Conservation (phyloP, 768 basidiomycete genomes). For the Phaeolepiota aurea region DNA sequence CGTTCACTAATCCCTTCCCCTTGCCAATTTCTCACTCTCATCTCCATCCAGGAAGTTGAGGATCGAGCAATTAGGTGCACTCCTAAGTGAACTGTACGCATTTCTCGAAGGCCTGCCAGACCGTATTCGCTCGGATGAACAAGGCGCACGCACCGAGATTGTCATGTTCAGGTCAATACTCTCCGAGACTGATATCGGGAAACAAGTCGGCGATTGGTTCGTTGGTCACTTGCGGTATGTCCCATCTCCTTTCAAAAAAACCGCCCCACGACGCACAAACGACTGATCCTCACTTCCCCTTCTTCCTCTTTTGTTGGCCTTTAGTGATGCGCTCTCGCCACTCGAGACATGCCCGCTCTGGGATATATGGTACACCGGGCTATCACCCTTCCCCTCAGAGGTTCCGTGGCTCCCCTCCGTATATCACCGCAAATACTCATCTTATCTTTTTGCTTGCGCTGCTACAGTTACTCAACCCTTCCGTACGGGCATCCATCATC, state of each 20-base stretch:
- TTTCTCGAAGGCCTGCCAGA: slow-evolving; percentile 10
- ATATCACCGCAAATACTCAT: too few relatives aligned
- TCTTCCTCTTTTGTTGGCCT: slow-evolving; percentile 1
- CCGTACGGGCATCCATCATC: slow-evolving; percentile 50
- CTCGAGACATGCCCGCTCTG: slow-evolving; percentile 49
- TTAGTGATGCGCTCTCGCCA: slow-evolving; percentile 32
- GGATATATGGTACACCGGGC: slow-evolving; percentile 70
- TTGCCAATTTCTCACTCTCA: not conserved
- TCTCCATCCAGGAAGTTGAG: slow-evolving; percentile 27
- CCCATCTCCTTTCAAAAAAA: not conserved
- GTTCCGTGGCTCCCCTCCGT: too few relatives aligned
- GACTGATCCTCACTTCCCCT: not conserved
- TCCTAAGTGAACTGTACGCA: slow-evolving; percentile 32
- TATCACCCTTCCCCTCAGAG: slow-evolving; percentile 57
- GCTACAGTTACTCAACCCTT: slow-evolving; percentile 62
- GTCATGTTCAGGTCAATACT: slow-evolving; percentile 11
- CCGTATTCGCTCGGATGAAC: slow-evolving; percentile 23
- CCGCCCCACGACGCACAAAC: not conserved
- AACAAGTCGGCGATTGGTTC: slow-evolving; percentile 41
- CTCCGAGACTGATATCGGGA: slow-evolving; percentile 12
- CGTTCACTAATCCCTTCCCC: slow-evolving; percentile 8
- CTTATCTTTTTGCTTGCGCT: too few relatives aligned
- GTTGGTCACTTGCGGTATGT: slow-evolving; percentile 40
- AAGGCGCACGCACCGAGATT: slow-evolving; percentile 15
- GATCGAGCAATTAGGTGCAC: slow-evolving; percentile 15